A percentile compares a stretch with the other conserved stretches of the same genome.
Conservation (phyloP, 192 early-diverging fungal species). For the Coemansia sp. region DNA sequence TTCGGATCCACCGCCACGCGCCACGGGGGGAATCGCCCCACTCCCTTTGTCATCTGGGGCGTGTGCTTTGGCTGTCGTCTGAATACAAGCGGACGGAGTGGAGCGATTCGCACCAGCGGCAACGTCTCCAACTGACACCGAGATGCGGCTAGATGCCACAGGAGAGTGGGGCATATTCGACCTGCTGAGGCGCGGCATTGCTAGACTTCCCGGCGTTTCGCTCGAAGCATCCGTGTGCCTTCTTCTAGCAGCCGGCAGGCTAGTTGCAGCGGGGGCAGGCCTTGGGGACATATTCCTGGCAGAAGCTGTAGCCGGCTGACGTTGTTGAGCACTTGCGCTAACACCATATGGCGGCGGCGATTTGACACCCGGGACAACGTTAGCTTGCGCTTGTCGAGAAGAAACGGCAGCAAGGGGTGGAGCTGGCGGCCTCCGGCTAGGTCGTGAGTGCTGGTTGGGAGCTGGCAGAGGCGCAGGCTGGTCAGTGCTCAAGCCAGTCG, state of each 20-base stretch:
- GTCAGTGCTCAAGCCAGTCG: background rate
- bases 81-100: background rate
- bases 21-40: background rate
- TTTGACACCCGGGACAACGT: background rate
- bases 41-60: background rate
- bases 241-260: background rate
- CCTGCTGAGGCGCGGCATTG: background rate
- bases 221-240: conserved; percentile 3
- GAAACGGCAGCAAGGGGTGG: background rate
- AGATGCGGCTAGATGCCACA: background rate
- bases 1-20: background rate
- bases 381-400: background rate
- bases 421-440: background rate
- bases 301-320: background rate
- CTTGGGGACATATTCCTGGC: background rate
- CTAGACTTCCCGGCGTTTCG: background rate
- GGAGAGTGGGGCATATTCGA: background rate
- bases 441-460: background rate
- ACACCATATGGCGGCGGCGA: background rate
- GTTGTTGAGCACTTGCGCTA: background rate
- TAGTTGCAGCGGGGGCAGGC: background rate
- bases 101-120: background rate
- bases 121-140: background rate
- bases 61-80: background rate
- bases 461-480: background rate